Percentiles rank a stretch among this genome's conserved stretches.
phyloP scores from a whole-genome alignment of 2,329 filamentous ascomycete genomes.

The Celoporthe dispersa region DNA sequence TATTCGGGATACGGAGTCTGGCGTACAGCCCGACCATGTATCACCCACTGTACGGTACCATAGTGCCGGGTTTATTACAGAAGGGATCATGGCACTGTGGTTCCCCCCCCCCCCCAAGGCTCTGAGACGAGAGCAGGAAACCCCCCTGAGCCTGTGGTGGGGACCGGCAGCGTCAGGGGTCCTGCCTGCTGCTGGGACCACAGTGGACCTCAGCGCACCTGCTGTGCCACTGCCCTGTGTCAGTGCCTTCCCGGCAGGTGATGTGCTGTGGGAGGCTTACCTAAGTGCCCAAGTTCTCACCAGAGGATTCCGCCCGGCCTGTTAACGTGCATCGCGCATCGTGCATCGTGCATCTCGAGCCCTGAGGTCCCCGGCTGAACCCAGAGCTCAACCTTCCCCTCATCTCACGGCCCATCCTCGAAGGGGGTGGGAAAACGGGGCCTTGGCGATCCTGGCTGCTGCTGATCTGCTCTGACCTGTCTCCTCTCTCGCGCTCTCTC shows the following conservation, averaged over 20 bases:
- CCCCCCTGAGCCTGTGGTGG: neutral
- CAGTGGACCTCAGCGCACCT: neutral
- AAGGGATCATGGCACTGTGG: neutral
- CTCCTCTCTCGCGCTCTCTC: neutral
- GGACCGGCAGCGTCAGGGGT: neutral
- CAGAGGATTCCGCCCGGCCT: neutral
- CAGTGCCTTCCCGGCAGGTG: neutral
- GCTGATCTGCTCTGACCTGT: neutral
- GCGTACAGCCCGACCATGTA: neutral
- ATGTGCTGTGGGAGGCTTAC: neutral
- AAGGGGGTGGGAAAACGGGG: neutral
- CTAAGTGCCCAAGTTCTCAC: constrained; percentile 5
- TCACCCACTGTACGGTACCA: neutral
- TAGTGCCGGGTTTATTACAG: neutral
- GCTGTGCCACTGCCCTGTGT: neutral
- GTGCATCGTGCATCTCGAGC: neutral
- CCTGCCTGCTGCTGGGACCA: neutral
- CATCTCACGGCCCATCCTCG: neutral
- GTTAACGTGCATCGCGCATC: neutral
- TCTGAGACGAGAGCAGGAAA: constrained; percentile 2
- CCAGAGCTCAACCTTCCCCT: constrained; percentile 1
- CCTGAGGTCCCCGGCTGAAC: neutral
- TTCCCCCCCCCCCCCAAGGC: too few species aligned
- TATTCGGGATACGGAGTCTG: neutral
- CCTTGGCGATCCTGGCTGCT: neutral